phyloP scores from a whole-genome alignment of 768 basidiomycete species.

The Crassisporium funariophilum region DNA sequence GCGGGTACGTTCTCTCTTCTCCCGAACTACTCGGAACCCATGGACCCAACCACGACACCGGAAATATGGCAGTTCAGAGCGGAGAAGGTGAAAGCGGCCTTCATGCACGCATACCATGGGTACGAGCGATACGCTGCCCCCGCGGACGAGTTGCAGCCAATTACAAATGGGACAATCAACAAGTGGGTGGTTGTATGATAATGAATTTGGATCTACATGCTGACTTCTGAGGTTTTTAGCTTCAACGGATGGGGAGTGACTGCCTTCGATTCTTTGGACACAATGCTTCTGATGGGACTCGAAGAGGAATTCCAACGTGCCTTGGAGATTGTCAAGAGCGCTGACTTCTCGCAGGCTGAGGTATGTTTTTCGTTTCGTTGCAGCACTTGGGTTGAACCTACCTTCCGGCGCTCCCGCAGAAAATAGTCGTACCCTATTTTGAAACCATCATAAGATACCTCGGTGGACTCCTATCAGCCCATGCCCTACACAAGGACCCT shows the following conservation, averaged over 20 bases:
- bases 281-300: slow-evolving; percentile 81
- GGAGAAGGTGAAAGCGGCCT: slow-evolving; percentile 58
- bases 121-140: slow-evolving; percentile 65
- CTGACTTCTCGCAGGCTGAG: slow-evolving; percentile 49
- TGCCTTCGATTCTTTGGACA: slow-evolving; percentile 81
- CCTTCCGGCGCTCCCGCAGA: background rate
- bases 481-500: slow-evolving; percentile 68
- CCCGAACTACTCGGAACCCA: slow-evolving; percentile 11
- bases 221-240: slow-evolving; percentile 32
- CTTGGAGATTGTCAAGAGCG: slow-evolving; percentile 49
- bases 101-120: slow-evolving; percentile 66
- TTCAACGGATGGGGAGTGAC: slow-evolving; percentile 85
- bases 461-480: slow-evolving; percentile 83
- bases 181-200: slow-evolving; percentile 42
- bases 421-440: slow-evolving; percentile 57
- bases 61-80: slow-evolving; percentile 56
- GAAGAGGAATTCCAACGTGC: slow-evolving; percentile 70
- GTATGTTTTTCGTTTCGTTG: slow-evolving; percentile 31
- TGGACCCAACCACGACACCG: slow-evolving; percentile 16
- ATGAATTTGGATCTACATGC: background rate
- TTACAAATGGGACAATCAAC: slow-evolving; percentile 47
- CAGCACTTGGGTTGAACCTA: background rate
- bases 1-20: slow-evolving; percentile 9
- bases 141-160: slow-evolving; percentile 62
- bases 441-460: slow-evolving; percentile 91